These are phyloP conservation scores for Alternaria rosae DNA, from an alignment of 2,329 filamentous ascomycete genomes.

Conservation along the genomic window DNA sequence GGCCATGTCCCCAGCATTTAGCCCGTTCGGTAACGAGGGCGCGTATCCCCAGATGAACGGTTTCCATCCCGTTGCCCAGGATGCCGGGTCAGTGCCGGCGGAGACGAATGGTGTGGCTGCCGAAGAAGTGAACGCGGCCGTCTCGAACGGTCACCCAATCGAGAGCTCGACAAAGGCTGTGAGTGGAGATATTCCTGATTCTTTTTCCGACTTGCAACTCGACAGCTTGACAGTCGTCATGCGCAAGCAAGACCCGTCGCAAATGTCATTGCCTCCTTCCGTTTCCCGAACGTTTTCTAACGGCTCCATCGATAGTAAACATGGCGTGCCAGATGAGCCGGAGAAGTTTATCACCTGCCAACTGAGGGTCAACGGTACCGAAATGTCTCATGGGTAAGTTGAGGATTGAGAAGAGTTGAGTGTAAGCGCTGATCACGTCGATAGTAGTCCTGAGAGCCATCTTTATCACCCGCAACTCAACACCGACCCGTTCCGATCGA, in stretches of 20 bases:
- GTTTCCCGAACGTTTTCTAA: conserved; percentile 61
- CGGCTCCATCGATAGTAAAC: conserved; percentile 62
- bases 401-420: neutral
- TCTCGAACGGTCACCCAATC: conserved; percentile 35
- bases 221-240: conserved; percentile 62
- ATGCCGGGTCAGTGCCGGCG: conserved; percentile 10
- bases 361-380: conserved; percentile 46
- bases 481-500: conserved; percentile 27
- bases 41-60: conserved; percentile 41
- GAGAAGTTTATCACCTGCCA: conserved; percentile 51
- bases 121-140: conserved; percentile 32
- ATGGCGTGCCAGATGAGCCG: conserved; percentile 58
- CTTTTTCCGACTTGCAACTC: conserved; percentile 63
- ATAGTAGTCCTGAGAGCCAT: conserved; percentile 32
- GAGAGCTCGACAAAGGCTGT: conserved; percentile 43
- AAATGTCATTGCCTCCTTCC: conserved; percentile 41
- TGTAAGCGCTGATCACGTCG: conserved; percentile 23
- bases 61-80: conserved; percentile 28
- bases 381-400: conserved; percentile 39
- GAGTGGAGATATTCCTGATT: conserved; percentile 48
- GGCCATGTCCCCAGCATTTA: conserved; percentile 31
- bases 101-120: conserved; percentile 32
- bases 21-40: conserved; percentile 31
- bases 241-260: conserved; percentile 49
- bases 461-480: conserved; percentile 25